Base-by-base conservation (phyloP, 1,139 yeast species). In the Debaryomyces sp. region DNA sequence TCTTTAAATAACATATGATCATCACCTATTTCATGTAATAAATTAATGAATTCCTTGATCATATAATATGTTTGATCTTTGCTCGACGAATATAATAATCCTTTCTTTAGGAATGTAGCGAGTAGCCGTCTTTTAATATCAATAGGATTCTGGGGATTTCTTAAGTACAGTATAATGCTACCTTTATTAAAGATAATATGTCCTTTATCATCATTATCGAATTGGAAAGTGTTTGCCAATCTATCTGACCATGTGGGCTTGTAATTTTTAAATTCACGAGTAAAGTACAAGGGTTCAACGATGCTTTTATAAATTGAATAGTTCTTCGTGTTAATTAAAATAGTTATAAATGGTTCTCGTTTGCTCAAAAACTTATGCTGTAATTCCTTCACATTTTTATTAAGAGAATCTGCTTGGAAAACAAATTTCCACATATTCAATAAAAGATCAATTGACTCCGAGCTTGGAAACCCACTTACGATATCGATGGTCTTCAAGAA, bases 221-320 rank as follows among this genome's bases (percentile, higher is more conserved):
- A 57, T 47, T 60, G 60, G 30, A 64, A 50, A 1, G 70, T 60
- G 2, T 50, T 44, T 23, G 59, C 60, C 26, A 67, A 47, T 4
- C 46, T 49, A 44, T 70, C 73, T 8, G 63, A 59, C 67, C 67
- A 66, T 6, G 60, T 41, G 4, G 44, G 29, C 7, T 55, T 40
- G 2, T 51, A 12, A 2, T 12, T 34, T 15, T 43, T 27, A 9
- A 37, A 43, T 9, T 29, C 34, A 21, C 23, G 22, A 22, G 23
- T 32, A 1, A 38, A 41, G 34, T 49, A 50, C 7, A 62, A 42
- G 8, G 67, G 68, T n/a, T 33, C 34, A 8, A 61, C 60, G 24
- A 55, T 43, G 12, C 43, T 21, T 36, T 55, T 54, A 52, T 69
- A 69, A 8, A 56, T 38, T 13, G 50, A 43, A 49, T 60, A 67